Evolutionary conservation across 208 protist genomes (phyloP), one percentile per base, ranked within the genome.

Genomic region (Acanthamoeba divionensis): DNA sequence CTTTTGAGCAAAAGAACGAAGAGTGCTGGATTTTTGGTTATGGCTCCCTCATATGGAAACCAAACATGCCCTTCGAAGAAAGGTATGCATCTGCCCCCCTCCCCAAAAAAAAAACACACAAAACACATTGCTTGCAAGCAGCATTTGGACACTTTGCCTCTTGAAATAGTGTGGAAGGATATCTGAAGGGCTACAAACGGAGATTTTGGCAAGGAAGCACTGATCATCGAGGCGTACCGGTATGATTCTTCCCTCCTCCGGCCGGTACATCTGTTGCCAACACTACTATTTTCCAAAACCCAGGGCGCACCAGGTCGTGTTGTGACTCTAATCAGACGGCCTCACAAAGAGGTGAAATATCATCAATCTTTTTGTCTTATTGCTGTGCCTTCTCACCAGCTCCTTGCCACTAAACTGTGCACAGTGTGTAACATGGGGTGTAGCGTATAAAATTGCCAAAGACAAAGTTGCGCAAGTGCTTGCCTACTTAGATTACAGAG

Each of bases 181-280:
- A 80, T 33, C 48, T 89, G 18, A 29, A 44, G 7, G 82, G 82
- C 8, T 89, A 75, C 26, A 89, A 75, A 47, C 82, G 82, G 18
- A 55, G 82, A 6, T 89, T 89, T 44, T 89, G 82, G 82, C 82
- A 89, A 33, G 82, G 82, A 33, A 77, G 63, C 38, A 89, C 82
- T 13, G 82, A 89, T 63, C 82, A 89, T 31, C 54, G 82, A 7
- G 82, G 82, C 15, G 82, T 89, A 13, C 82, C 82, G 33, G 82
- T 89, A 69, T 45, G 7, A 26, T 88, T 7, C 9, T 0, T 6
- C 15, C 38, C 9, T 15, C 29, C 21, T 80, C 8, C 60, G 21
- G 12, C 38, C 38, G 3, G 57, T 21, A 5, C 82, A n/a, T 86
- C 8, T 29, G 21, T 86, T 24, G 50, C 10, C n/a, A 7, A 10